These are phyloP conservation scores for Pythium grandisporangium DNA, from an alignment of 352 stramenopile genomes.

Conservation along the genomic window DNA sequence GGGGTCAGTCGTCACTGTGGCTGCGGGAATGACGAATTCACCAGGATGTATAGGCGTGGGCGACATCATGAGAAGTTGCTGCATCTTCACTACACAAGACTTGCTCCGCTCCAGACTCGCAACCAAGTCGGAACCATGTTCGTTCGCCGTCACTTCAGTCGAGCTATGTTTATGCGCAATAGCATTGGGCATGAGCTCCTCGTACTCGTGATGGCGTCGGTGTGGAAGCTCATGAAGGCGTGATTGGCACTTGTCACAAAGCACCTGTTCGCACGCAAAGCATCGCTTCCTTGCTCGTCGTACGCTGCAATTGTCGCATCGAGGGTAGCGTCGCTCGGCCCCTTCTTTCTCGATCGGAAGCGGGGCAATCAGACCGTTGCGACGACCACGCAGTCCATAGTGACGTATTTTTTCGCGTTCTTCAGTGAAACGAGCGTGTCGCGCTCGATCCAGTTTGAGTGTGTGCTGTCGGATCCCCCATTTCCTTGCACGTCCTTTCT, in stretches of 20 bases:
- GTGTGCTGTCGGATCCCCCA: conserved; percentile 33
- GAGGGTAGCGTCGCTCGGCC: conserved; percentile 28
- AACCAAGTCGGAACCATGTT: too few species aligned
- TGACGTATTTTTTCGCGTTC: conserved; percentile 31
- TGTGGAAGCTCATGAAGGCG: conserved; percentile 43
- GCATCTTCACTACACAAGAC: conserved; percentile 21
- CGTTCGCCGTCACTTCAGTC: too few species aligned
- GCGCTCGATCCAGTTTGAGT: too few species aligned
- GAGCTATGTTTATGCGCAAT: too few species aligned
- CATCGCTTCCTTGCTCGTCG: conserved; percentile 38
- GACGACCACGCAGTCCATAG: conserved; percentile 21
- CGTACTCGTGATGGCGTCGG: conserved; percentile 36
- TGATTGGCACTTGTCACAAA: conserved; percentile 55
- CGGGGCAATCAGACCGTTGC: conserved; percentile 52
- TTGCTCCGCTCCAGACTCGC: conserved; percentile 13
- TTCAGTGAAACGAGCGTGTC: too few species aligned
- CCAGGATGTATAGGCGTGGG: background rate
- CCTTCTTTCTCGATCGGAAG: conserved; percentile 20
- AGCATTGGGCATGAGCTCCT: conserved; percentile 23
- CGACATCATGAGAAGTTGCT: conserved; percentile 4
- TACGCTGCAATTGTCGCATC: conserved; percentile 40
- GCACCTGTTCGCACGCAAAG: conserved; percentile 36
- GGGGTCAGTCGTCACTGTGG: too few species aligned
- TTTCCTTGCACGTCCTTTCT: conserved; percentile 15
- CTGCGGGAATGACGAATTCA: too few species aligned